These are phyloP conservation scores for Linnemannia hyalina DNA, from an alignment of 192 early-diverging fungal genomes.

Conservation along the genomic window DNA sequence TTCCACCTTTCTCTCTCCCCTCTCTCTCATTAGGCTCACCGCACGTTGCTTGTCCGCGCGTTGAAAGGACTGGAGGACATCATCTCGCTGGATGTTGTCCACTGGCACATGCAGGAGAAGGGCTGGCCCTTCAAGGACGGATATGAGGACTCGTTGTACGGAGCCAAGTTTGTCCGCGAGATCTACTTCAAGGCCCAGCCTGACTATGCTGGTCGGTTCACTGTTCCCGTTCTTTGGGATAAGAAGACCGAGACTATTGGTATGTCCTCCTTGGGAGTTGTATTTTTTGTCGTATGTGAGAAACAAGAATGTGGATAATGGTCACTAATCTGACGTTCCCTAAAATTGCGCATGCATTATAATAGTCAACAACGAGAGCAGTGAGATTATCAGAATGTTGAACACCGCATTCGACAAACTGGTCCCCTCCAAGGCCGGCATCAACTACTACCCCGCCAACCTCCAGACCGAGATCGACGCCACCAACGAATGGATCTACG, in stretches of 20 bases:
- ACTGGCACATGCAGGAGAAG: constrained; percentile 81
- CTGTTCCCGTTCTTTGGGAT: constrained; percentile 98
- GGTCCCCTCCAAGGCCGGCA: constrained; percentile 69
- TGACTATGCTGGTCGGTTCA: constrained; percentile 82
- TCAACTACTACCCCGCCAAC: constrained; percentile 87
- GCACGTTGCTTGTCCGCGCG: constrained; percentile 87
- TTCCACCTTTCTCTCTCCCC: neutral
- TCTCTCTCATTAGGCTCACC: constrained; percentile 79
- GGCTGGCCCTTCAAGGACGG: constrained; percentile 86
- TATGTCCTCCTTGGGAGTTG: constrained; percentile 27
- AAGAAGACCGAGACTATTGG: constrained; percentile 91
- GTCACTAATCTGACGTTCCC: neutral
- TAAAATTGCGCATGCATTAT: neutral
- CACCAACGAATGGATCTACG: constrained; percentile 93
- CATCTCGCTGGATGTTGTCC: constrained; percentile 89
- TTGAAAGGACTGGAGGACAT: constrained; percentile 90
- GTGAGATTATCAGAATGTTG: constrained; percentile 96
- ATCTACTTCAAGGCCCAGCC: constrained; percentile 93
- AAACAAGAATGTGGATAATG: neutral
- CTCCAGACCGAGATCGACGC: constrained; percentile 85
- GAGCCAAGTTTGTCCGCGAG: constrained; percentile 83
- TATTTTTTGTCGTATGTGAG: neutral
- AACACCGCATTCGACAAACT: constrained; percentile 90
- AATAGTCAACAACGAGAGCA: constrained; percentile 93
- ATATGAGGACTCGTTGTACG: constrained; percentile 83